A percentile compares a stretch with the other conserved stretches of the same genome.
Conservation (phyloP, 805 yeast species). For the Limtongia smithiae region DNA sequence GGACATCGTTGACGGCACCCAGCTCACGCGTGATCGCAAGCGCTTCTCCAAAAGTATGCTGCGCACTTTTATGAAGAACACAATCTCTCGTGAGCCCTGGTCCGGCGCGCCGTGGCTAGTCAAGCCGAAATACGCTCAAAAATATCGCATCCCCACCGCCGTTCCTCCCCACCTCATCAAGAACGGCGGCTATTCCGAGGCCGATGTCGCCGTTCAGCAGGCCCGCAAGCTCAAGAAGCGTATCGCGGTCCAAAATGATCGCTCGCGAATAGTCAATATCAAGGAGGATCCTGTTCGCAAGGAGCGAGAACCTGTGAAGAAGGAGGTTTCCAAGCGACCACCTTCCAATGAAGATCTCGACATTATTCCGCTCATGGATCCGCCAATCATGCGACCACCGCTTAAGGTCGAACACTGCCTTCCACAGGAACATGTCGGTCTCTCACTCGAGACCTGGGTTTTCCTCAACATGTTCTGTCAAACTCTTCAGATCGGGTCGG, state of each 20-base stretch:
- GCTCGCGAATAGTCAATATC: slow-evolving; percentile 12
- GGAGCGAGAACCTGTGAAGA: slow-evolving; percentile 9
- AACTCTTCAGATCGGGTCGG: slow-evolving; percentile 62
- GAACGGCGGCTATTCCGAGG: slow-evolving; percentile 20
- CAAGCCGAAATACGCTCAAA: slow-evolving; percentile 66
- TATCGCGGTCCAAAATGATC: slow-evolving; percentile 1
- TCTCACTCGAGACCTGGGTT: slow-evolving; percentile 61
- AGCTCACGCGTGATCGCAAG: slow-evolving; percentile 77
- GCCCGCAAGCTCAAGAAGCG: slow-evolving; percentile 20
- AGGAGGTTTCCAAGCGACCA: slow-evolving; percentile 14
- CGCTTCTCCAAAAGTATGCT: slow-evolving; percentile 86
- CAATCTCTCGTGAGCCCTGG: slow-evolving; percentile 72
- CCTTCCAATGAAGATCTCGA: slow-evolving; percentile 31
- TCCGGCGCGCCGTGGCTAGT: slow-evolving; percentile 97
- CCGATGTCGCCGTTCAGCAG: slow-evolving; percentile 18
- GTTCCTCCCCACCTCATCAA: slow-evolving; percentile 33
- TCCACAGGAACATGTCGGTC: slow-evolving; percentile 28
- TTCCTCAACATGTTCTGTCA: slow-evolving; percentile 68
- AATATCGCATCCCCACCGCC: slow-evolving; percentile 52
- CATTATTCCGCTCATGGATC: slow-evolving; percentile 20
- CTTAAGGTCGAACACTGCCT: slow-evolving; percentile 22
- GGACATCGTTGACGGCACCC: slow-evolving; percentile 66
- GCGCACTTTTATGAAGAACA: slow-evolving; percentile 79
- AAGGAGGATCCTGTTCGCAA: slow-evolving; percentile 7
- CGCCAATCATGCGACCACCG: slow-evolving; percentile 25